Percentiles rank a stretch among this genome's conserved stretches.
These are phyloP conservation scores for Boletus eberwhitei DNA, from an alignment of 768 basidiomycete genomes.

Conservation along the genomic window DNA sequence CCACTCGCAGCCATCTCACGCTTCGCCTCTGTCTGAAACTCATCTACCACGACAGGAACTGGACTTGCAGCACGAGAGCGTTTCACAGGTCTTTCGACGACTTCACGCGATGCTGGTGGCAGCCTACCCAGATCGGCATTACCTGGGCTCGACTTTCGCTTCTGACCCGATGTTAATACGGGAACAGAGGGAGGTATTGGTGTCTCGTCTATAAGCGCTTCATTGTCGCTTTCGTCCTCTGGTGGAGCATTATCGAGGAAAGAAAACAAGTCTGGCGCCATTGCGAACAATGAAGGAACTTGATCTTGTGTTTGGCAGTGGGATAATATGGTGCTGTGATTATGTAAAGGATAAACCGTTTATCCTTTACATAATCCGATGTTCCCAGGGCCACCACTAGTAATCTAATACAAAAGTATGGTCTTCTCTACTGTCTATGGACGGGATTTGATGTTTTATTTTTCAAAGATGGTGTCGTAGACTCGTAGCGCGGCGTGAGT, in stretches of 20 bases:
- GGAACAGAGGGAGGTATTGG: not conserved
- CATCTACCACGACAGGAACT: slow-evolving; percentile 81
- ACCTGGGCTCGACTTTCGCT: slow-evolving; percentile 24
- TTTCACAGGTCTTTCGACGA: slow-evolving; percentile 44
- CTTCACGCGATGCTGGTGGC: slow-evolving; percentile 19
- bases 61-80: slow-evolving; percentile 59
- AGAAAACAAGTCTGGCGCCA: slow-evolving; percentile 32
- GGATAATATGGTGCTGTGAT: not conserved
- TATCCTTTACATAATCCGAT: too few species aligned
- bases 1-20: slow-evolving; percentile 88
- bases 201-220: slow-evolving; percentile 1
- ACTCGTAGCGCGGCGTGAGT: not conserved
- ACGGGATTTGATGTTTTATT: too few species aligned
- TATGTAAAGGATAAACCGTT: slow-evolving; percentile 2
- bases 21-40: slow-evolving; percentile 92
- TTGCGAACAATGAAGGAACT: slow-evolving; percentile 1
- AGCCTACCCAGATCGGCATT: not conserved
- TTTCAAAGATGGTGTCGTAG: not conserved
- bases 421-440: not conserved
- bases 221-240: slow-evolving; percentile 29
- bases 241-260: slow-evolving; percentile 24
- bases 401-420: not conserved
- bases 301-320: not conserved
- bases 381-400: not conserved
- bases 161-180: slow-evolving; percentile 9